Evolutionary conservation across 768 basidiomycete genomes (phyloP).

Genomic region (Boletus vermiculosoides): DNA sequence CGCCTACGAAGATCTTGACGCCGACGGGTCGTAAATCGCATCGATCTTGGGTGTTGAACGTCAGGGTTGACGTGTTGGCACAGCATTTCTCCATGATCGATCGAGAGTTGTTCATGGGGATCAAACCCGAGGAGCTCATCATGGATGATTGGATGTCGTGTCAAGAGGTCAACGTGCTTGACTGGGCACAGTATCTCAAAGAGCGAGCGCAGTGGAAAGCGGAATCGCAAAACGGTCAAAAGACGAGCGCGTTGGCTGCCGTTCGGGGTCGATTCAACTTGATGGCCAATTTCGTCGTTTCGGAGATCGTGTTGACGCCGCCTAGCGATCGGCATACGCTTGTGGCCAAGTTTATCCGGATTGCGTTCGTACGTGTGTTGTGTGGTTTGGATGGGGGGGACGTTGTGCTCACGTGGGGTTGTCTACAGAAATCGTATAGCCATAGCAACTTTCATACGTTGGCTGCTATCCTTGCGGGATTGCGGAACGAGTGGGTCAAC

Average conservation of each 20-base stretch:
- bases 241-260: slow-evolving; percentile 69
- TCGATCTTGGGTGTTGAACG: slow-evolving; percentile 69
- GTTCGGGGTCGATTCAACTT: slow-evolving; percentile 83
- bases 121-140: slow-evolving; percentile 89
- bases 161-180: slow-evolving; percentile 64
- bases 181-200: slow-evolving; percentile 82
- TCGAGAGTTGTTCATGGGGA: slow-evolving; percentile 76
- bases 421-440: slow-evolving; percentile 70
- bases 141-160: slow-evolving; percentile 66
- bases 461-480: slow-evolving; percentile 75
- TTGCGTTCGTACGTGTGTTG: slow-evolving; percentile 70
- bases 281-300: slow-evolving; percentile 74
- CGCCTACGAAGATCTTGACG: slow-evolving; percentile 37
- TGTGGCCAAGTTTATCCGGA: slow-evolving; percentile 76
- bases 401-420: background rate
- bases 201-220: slow-evolving; percentile 69
- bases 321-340: slow-evolving; percentile 62
- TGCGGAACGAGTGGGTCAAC: slow-evolving; percentile 67
- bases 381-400: background rate
- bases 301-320: slow-evolving; percentile 77
- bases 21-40: slow-evolving; percentile 46
- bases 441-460: slow-evolving; percentile 77
- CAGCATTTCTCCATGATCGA: slow-evolving; percentile 87
- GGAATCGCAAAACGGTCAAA: slow-evolving; percentile 54
- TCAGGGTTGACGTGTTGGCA: slow-evolving; percentile 61